Conservation (phyloP, 2,329 filamentous ascomycete species). For the Aspergillus sp. region DNA sequence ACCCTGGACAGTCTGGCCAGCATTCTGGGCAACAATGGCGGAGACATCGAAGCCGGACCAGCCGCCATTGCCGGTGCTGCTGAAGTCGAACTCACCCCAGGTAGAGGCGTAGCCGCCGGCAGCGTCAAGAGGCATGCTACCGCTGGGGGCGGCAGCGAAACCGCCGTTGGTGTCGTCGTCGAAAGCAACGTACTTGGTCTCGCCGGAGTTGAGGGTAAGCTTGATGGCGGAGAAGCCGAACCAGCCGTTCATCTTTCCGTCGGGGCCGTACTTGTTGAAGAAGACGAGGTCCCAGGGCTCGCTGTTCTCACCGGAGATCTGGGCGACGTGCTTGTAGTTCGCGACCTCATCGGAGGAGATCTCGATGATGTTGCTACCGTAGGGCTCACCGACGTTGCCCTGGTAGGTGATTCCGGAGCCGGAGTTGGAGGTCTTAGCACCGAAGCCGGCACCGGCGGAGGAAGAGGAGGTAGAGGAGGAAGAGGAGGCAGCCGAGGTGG, state of each 20-base stretch:
- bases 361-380: conserved; percentile 42
- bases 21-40: conserved; percentile 35
- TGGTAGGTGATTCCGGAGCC: conserved; percentile 30
- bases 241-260: conserved; percentile 36
- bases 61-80: conserved; percentile 29
- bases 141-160: conserved; percentile 29
- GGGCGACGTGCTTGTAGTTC: conserved; percentile 38
- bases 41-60: conserved; percentile 46
- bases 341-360: conserved; percentile 30
- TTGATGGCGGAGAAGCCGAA: conserved; percentile 34
- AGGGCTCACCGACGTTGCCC: conserved; percentile 41
- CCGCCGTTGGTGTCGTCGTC: conserved; percentile 37
- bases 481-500: conserved; percentile 5
- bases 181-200: conserved; percentile 39
- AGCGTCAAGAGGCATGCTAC: conserved; percentile 26
- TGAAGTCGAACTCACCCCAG: conserved; percentile 43
- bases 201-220: conserved; percentile 33
- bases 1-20: conserved; percentile 31
- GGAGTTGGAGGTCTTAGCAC: conserved; percentile 24
- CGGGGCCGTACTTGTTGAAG: conserved; percentile 41
- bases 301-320: conserved; percentile 33
- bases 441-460: conserved; percentile 29
- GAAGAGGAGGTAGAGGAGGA: conserved; percentile 24
- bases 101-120: conserved; percentile 37
- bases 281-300: conserved; percentile 39